phyloP scores from a whole-genome alignment of 306 rosid species.

The Parietaria judaica region DNA sequence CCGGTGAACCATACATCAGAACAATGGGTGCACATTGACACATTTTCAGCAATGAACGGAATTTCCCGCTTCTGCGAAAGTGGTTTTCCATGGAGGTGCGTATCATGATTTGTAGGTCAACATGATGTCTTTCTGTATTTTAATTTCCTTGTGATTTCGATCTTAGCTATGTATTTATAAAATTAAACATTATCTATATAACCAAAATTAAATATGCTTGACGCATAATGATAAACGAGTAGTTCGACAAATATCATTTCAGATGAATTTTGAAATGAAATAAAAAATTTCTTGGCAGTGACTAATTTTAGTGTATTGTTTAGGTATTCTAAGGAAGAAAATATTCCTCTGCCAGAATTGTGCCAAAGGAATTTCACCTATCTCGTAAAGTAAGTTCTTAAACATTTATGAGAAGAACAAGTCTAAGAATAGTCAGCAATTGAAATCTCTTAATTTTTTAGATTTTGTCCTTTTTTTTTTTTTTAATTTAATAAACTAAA shows the following conservation, averaged over 20 bases:
- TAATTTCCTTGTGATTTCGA: background rate
- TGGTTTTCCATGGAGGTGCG: conserved; percentile 77
- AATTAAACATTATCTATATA: no score
- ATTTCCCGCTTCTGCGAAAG: conserved; percentile 87
- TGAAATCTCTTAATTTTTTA: background rate
- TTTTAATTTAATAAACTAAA: background rate
- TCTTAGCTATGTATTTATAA: background rate
- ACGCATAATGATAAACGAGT: background rate
- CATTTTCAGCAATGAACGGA: conserved; percentile 97
- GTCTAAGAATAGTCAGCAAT: background rate
- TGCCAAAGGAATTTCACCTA: conserved; percentile 60
- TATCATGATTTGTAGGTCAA: conserved; percentile 12
- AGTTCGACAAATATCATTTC: background rate
- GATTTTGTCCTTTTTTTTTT: background rate
- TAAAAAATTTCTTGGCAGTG: background rate
- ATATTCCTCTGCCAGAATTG: conserved; percentile 40
- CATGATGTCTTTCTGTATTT: conserved; percentile 4
- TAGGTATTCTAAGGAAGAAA: conserved; percentile 96
- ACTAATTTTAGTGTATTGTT: conserved; percentile 7
- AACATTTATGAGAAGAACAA: conserved; percentile 6
- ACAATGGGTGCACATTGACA: conserved; percentile 77
- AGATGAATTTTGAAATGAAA: background rate
- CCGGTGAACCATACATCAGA: conserved; percentile 35
- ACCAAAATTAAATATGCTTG: no score
- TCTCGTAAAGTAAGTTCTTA: conserved; percentile 64